Percentiles rank a stretch among this genome's conserved stretches.
These are phyloP conservation scores for Cruciata laevipes DNA, from an alignment of 257 asterid genomes.

Conservation along the genomic window DNA sequence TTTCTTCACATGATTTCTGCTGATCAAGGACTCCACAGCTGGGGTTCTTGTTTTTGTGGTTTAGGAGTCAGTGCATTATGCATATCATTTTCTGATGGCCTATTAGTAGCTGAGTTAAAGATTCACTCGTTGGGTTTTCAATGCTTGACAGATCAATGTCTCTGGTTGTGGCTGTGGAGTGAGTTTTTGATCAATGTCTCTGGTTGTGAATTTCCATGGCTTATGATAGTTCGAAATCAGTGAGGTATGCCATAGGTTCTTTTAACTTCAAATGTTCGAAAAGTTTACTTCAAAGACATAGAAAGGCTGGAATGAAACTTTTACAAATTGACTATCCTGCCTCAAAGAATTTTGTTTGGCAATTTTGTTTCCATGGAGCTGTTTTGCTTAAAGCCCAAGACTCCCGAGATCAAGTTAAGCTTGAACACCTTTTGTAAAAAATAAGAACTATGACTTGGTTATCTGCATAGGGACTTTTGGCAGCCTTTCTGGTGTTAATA, in stretches of 20 bases:
- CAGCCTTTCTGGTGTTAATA: too few species aligned
- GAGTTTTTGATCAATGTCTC: constrained; percentile 21
- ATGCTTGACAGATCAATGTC: constrained; percentile 30
- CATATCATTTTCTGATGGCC: constrained; percentile 29
- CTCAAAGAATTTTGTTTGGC: too few species aligned
- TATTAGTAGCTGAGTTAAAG: constrained; percentile 2
- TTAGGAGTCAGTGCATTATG: constrained; percentile 17
- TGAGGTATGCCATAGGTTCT: constrained; percentile 35
- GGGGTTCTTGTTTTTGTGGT: constrained; percentile 32
- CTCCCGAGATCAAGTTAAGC: too few species aligned
- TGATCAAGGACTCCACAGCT: constrained; percentile 32
- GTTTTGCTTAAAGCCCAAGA: too few species aligned
- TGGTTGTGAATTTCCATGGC: too few species aligned
- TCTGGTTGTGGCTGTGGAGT: constrained; percentile 14
- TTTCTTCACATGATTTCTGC: constrained; percentile 59
- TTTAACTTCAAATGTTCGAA: neutral
- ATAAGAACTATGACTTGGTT: too few species aligned
- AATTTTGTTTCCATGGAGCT: too few species aligned
- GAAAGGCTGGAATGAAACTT: too few species aligned
- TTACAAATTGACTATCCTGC: too few species aligned
- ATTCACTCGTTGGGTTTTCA: constrained; percentile 17
- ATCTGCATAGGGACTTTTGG: too few species aligned
- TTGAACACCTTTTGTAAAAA: too few species aligned
- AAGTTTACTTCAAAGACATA: too few species aligned
- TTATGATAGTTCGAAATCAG: constrained; percentile 57